A percentile compares a stretch with the other conserved stretches of the same genome.
phyloP scores from a whole-genome alignment of 1,139 yeast genomes.

The Dujonia santamariae region DNA sequence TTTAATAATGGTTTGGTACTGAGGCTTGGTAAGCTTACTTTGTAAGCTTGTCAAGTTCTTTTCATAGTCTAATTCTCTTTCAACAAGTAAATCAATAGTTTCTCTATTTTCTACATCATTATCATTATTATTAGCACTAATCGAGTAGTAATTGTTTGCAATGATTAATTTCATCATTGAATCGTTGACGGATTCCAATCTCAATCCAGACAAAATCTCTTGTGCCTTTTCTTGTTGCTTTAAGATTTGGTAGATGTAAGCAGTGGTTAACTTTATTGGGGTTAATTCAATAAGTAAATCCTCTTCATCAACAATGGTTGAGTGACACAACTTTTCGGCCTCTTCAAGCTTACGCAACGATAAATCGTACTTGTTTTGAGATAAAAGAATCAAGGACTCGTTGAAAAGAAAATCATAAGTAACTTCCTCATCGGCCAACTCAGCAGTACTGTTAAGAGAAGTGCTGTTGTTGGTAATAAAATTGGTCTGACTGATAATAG shows the following conservation, averaged over 20 bases:
- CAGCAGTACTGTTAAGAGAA: slow-evolving; percentile 6
- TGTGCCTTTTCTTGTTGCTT: slow-evolving; percentile 45
- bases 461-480: slow-evolving; percentile 10
- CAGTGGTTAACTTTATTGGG: slow-evolving; percentile 68
- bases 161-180: slow-evolving; percentile 29
- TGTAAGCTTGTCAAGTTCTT: slow-evolving; percentile 29
- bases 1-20: slow-evolving; percentile 37
- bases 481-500: slow-evolving; percentile 57
- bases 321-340: slow-evolving; percentile 35
- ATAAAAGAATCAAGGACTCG: slow-evolving; percentile 55
- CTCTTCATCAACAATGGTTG: slow-evolving; percentile 40
- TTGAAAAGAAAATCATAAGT: slow-evolving; percentile 55
- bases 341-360: slow-evolving; percentile 49
- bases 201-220: slow-evolving; percentile 18
- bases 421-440: slow-evolving; percentile 9
- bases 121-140: no score
- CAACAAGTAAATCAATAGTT: slow-evolving; percentile 21
- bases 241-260: slow-evolving; percentile 55
- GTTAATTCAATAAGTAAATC: slow-evolving; percentile 47
- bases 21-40: slow-evolving; percentile 43
- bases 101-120: slow-evolving; percentile 2
- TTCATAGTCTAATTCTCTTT: slow-evolving; percentile 45
- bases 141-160: slow-evolving; percentile 32
- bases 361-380: slow-evolving; percentile 36
- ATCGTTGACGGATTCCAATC: slow-evolving; percentile 26